Conservation (phyloP, 495 filamentous ascomycete species). For the Astrothelium macrocarpum region DNA sequence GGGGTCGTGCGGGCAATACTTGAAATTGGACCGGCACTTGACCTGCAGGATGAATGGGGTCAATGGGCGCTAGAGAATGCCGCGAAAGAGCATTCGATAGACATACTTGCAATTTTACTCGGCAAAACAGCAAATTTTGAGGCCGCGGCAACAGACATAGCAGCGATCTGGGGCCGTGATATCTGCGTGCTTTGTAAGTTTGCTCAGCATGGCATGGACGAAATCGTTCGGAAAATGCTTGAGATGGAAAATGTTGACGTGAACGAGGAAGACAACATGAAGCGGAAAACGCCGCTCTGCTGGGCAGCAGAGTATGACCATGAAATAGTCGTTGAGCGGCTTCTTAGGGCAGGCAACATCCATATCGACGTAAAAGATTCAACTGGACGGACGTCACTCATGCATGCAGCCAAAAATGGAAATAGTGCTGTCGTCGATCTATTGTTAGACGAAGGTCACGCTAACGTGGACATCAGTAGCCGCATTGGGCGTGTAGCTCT, state of each 20-base stretch:
- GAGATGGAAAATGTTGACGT: too few species aligned
- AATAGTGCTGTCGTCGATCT: too few species aligned
- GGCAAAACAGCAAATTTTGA: neutral
- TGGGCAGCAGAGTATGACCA: neutral
- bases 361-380: neutral
- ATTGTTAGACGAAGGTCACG: too few species aligned
- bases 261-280: neutral
- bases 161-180: neutral
- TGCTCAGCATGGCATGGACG: neutral
- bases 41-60: neutral
- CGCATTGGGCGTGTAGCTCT: too few species aligned
- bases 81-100: neutral
- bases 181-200: neutral
- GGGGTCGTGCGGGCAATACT: neutral
- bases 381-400: neutral
- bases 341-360: neutral
- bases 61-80: neutral
- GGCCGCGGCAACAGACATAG: neutral
- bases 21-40: neutral
- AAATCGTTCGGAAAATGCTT: neutral
- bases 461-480: too few species aligned
- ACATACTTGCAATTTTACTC: neutral
- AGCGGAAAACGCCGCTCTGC: neutral
- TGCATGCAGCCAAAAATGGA: too few species aligned
- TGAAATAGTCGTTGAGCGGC: neutral